Conservation (phyloP, 1,284 basidiomycete species). For the Omphalotus olearius region DNA sequence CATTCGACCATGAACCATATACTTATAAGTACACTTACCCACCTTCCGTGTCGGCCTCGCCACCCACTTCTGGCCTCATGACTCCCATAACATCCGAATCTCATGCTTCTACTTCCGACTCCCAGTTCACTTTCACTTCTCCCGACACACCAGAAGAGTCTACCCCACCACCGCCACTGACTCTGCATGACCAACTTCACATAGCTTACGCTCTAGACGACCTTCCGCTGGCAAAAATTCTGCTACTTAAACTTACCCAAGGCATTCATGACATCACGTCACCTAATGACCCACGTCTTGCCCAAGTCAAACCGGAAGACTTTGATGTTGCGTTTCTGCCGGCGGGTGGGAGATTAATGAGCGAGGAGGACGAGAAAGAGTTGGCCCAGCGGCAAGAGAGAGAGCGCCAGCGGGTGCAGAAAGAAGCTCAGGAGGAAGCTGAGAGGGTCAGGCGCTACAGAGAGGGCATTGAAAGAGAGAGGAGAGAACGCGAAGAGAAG, state of each 20-base stretch:
- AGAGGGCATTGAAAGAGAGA: constrained; percentile 18
- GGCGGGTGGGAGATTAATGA: constrained; percentile 43
- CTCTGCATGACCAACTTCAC: constrained; percentile 60
- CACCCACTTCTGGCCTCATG: constrained; percentile 18
- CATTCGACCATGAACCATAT: not conserved
- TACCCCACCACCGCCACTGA: constrained; percentile 42
- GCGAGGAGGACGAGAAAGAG: constrained; percentile 39
- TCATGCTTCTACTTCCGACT: not conserved
- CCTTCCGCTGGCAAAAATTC: constrained; percentile 58
- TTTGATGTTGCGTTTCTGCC: constrained; percentile 59
- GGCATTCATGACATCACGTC: constrained; percentile 50
- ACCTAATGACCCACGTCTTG: constrained; percentile 59
- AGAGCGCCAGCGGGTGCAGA: constrained; percentile 34
- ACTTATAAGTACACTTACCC: constrained; percentile 6
- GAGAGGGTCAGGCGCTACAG: constrained; percentile 17
- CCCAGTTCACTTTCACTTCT: constrained; percentile 16
- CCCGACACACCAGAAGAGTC: constrained; percentile 29
- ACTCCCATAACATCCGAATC: constrained; percentile 19
- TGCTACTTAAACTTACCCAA: constrained; percentile 50
- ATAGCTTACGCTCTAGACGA: constrained; percentile 62
- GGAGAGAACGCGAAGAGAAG: constrained; percentile 26
- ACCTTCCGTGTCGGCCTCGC: constrained; percentile 7
- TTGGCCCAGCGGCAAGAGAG: constrained; percentile 35
- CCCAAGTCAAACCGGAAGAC: constrained; percentile 59
- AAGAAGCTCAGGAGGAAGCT: constrained; percentile 33